Conservation (phyloP, 2,329 filamentous ascomycete genomes). For the Cercospora nicotianae region DNA sequence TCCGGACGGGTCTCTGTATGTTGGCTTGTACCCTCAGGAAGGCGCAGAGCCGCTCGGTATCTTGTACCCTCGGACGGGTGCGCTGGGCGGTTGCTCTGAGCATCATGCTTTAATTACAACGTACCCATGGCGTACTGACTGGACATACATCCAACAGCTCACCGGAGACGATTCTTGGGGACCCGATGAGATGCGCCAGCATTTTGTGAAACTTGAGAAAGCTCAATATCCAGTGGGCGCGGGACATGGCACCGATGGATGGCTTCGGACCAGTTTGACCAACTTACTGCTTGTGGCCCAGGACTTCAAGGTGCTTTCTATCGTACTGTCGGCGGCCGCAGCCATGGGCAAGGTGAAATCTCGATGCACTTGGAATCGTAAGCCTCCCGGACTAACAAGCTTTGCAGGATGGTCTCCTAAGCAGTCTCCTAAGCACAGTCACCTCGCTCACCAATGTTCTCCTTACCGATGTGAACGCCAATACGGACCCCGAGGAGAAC, state of each 20-base stretch:
- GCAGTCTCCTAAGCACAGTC: conserved; percentile 32
- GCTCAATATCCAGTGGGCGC: conserved; percentile 50
- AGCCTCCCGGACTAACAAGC: conserved; percentile 44
- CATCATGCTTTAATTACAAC: conserved; percentile 63
- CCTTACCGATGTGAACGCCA: conserved; percentile 46
- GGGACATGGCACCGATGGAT: conserved; percentile 61
- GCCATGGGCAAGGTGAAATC: conserved; percentile 56
- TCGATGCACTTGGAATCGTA: neutral
- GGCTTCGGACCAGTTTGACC: conserved; percentile 55
- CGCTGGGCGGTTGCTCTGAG: conserved; percentile 52
- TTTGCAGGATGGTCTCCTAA: conserved; percentile 32
- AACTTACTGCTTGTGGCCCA: conserved; percentile 53
- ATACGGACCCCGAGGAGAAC: conserved; percentile 50
- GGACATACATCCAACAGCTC: conserved; percentile 56
- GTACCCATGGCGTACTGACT: conserved; percentile 61
- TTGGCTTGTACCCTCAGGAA: conserved; percentile 55
- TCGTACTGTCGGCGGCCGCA: conserved; percentile 54
- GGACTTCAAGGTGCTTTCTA: conserved; percentile 57
- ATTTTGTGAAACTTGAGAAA: conserved; percentile 56
- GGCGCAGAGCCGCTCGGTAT: conserved; percentile 56
- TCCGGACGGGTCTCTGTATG: conserved; percentile 52
- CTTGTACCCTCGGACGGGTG: conserved; percentile 59
- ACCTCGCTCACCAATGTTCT: conserved; percentile 26
- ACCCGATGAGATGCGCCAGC: conserved; percentile 58
- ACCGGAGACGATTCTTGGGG: conserved; percentile 64